Evolutionary conservation across 2,329 filamentous ascomycete genomes (phyloP), one percentile per base, ranked within the genome.

Genomic region (Diplodia sapinea): DNA sequence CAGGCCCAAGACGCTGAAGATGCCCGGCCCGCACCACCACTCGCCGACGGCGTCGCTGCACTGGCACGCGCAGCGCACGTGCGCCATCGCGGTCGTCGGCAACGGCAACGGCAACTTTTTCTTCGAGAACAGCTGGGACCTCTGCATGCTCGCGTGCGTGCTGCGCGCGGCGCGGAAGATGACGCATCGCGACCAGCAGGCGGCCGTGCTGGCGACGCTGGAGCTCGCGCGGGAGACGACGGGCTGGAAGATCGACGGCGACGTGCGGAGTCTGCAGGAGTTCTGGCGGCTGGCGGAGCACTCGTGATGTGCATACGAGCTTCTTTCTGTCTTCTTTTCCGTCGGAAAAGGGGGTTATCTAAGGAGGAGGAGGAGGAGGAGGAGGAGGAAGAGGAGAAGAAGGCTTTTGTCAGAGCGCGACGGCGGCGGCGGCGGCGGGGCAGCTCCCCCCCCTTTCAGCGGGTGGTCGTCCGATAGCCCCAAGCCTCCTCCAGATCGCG

Each of bases 61-160:
- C 9, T 85, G 83, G 82, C 83, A 86, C 70, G 78, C 81, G 0
- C 81, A 82, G 68, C 76, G 82, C 2, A 78, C 85, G 8, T 85
- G 83, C 69, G 82, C 83, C 2, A 85, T 85, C 61, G 79, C 81
- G 17, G 71, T 85, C 8, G 81, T 82, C 55, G 85, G 85, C 36
- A 9, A 33, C 31, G 80, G 82, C 57, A 74, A 4, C 31, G 5
- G 6, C 31, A 9, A 33, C 31, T 26, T 26, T 26, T 33, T 33
- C 26, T 43, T 40, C 17, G 29, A 29, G 40, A 26, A 26, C 26
- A 2, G 12, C 69, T 85, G 84, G 83, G 83, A 85, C 69, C 80
- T 79, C 23, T 79, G 76, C 64, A 74, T 85, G n/a, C 69, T 85
- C 3, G 80, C 82, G 3, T 83, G 82, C 1, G 76, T 85, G 12